Conservation (phyloP, 2,329 filamentous ascomycete genomes). For the Aspergillus jensenii region DNA sequence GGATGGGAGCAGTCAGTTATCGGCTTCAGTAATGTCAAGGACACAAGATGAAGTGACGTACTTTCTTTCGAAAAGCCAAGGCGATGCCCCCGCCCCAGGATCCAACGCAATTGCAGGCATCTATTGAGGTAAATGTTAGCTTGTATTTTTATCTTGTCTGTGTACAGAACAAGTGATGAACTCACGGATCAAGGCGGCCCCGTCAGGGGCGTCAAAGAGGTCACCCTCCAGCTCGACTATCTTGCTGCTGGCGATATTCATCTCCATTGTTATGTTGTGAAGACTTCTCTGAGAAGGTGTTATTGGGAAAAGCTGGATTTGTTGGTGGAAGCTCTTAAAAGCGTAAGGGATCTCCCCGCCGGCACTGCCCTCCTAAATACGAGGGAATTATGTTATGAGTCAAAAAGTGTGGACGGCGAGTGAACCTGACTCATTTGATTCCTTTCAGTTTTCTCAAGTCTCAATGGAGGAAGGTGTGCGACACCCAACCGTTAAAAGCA, state of each 20-base stretch:
- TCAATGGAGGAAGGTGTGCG: too few relatives aligned
- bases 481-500: too few relatives aligned
- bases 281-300: background rate
- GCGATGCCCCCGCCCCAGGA: slow-evolving; percentile 62
- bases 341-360: background rate
- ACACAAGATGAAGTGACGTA: slow-evolving; percentile 8
- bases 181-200: slow-evolving; percentile 52
- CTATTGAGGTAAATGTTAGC: slow-evolving; percentile 22
- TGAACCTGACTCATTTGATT: background rate
- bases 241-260: background rate
- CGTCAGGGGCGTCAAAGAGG: slow-evolving; percentile 54
- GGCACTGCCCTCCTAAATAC: background rate
- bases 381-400: background rate
- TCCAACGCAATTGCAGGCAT: slow-evolving; percentile 61
- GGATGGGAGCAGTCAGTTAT: slow-evolving; percentile 13
- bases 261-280: background rate
- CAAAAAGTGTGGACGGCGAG: background rate
- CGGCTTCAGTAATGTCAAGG: background rate
- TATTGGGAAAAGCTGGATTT: background rate
- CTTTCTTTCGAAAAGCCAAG: slow-evolving; percentile 45
- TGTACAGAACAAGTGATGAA: background rate
- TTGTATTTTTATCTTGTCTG: background rate
- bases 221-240: slow-evolving; percentile 43
- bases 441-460: too few relatives aligned
- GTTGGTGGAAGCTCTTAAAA: background rate